Evolutionary conservation across 1,284 basidiomycete species (phyloP), one percentile per base, ranked within the genome.

Genomic region (Trametes sp.): DNA sequence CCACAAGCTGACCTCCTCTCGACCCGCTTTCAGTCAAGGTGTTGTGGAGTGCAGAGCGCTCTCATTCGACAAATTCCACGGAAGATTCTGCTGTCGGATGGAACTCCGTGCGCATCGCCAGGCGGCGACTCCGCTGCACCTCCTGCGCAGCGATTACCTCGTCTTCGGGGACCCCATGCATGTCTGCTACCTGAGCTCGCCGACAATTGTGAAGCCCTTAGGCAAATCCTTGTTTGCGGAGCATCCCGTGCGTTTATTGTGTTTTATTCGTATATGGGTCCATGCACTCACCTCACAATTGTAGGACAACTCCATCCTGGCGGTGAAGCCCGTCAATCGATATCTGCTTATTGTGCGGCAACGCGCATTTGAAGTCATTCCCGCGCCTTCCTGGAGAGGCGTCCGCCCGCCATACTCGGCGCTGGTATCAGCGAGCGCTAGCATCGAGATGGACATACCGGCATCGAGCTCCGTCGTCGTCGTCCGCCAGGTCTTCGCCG

Each of bases 301-400:
- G 4, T 14, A 67, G 66, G 66, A 67, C 10, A 71, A 75, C 55
- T 54, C 52, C 19, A 62, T 77, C 4, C 68, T 77, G 11, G 66
- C 74, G 2, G 74, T 73, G 26, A 74, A 72, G 55, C 59, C 73
- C 14, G 66, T 77, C 48, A 72, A 72, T 26, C 66, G 70, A 24
- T 73, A 74, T 59, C 54, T 77, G 28, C 62, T 78, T 13, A 59
- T 77, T 29, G 71, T 77, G 10, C 72, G 76, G 31, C 67, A 73
- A 49, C 64, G 64, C 7, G 68, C 71, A 14, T 65, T 77, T 24
- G 72, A 75, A 42, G 56, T 77, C 6, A 61, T 72, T n/a, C 66
- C 66, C 5, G 62, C 69, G 10, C 76, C 75, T n/a, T 42, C 57
- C 2, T 75, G 73, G 68, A 70, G 71, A 28, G 64, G 64, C 19